Evolutionary conservation across 139 green algal species (phyloP), one percentile per base, ranked within the genome.

Genomic region (Chlorella sp.): DNA sequence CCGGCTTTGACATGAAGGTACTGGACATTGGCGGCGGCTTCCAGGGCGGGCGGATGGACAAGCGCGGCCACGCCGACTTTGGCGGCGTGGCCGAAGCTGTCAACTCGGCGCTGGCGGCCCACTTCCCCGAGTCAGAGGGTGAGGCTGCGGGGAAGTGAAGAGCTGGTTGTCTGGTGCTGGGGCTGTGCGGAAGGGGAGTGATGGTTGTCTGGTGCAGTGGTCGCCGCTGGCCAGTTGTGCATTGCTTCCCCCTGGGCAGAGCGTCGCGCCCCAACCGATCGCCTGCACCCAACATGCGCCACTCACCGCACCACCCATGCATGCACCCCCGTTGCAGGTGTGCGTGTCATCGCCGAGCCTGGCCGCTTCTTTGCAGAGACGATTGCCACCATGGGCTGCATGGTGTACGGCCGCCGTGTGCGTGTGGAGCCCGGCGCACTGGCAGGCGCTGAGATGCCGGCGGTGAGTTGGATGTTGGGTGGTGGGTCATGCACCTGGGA

Each of bases 1-100:
- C 80, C 28, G 81, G 81, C 69, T 80, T 71, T 18, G 81, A 78
- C 36, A 86, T 86, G 81, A 44, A 86, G 81, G 80, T 99, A 70
- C 91, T 99, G 60, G 97, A 99, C 90, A 97, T 99, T 72, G 97
- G 97, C 67, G 97, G 97, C 73, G 97, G 97, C 63, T 99, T 99
- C 91, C 94, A 90, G n/a, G 89, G 81, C 63, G 95, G 92, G 4
- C 70, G 39, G 25, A n/a, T 83, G 63, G 51, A 39, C 81, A 28
- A 15, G 67, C 23, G 78, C 30, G 80, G 65, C 25, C 47, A 55
- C 30, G 65, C 69, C 57, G 89, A 91, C 47, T 89, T 97, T 64
- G 91, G 91, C 47, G 91, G 91, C 36, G 94, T 98, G 25, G 92
- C 95, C 25, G 80, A 86, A 63, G 94, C 93, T 0, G 94, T 99